These are phyloP conservation scores for Rhodosporidiobolus odoratus DNA, from an alignment of 768 basidiomycete species.

Conservation along the genomic window DNA sequence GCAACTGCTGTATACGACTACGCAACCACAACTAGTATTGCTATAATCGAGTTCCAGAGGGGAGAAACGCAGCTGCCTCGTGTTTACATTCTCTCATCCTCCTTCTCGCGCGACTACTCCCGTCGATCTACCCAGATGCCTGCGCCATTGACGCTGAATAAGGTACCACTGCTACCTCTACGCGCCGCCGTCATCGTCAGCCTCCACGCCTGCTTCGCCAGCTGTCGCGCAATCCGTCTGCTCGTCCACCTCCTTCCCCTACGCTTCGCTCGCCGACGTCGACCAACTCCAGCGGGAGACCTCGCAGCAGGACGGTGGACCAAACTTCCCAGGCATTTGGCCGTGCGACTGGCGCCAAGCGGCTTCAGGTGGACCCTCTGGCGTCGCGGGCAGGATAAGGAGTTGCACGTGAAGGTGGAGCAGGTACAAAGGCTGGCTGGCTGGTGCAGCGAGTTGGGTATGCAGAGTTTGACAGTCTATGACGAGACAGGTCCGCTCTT, in stretches of 20 bases:
- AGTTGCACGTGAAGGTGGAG: neutral
- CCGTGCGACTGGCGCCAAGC: constrained; percentile 15
- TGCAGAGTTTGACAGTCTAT: constrained; percentile 15
- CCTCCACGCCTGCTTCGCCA: constrained; percentile 24
- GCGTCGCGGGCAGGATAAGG: neutral
- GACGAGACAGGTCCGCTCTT: constrained; percentile 22
- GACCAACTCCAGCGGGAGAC: neutral
- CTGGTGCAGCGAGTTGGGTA: constrained; percentile 13
- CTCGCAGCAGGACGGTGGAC: constrained; percentile 4
- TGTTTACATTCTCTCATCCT: too few species aligned
- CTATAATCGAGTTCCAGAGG: too few species aligned
- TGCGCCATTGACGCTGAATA: too few species aligned
- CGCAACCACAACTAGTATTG: too few species aligned
- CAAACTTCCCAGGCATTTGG: constrained; percentile 28
- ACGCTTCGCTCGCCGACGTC: neutral
- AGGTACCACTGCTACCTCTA: too few species aligned
- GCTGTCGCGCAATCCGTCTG: constrained; percentile 9
- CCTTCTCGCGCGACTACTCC: too few species aligned
- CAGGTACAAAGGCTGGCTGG: neutral
- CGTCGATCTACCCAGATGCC: too few species aligned
- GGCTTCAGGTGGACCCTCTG: too few species aligned
- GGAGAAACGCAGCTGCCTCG: too few species aligned
- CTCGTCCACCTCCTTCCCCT: constrained; percentile 1
- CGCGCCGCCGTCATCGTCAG: constrained; percentile 7
- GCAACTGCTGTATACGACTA: too few species aligned